A percentile compares a stretch with the other conserved stretches of the same genome.
These are phyloP conservation scores for Agaricus sinodeliciosus DNA, from an alignment of 768 basidiomycete genomes.

Conservation along the genomic window DNA sequence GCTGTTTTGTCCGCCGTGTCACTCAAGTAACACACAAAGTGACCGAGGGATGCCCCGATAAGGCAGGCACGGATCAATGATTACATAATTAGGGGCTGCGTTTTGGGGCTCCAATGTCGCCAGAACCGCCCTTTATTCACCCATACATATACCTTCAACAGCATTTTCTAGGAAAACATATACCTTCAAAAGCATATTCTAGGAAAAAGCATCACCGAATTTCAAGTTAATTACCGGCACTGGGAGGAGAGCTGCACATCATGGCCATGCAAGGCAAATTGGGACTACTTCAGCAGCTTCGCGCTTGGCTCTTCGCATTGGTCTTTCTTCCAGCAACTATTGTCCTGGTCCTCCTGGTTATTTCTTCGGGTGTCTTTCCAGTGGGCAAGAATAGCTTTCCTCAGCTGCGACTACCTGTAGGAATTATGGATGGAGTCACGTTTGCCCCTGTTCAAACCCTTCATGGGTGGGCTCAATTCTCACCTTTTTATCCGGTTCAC, in stretches of 20 bases:
- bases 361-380: neutral
- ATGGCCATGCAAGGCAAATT: neutral
- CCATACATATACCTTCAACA: too few relatives aligned
- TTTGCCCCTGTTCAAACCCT: neutral
- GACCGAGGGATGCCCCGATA: too few relatives aligned
- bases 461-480: constrained; percentile 51
- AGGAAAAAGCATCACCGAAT: too few relatives aligned
- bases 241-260: neutral
- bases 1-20: too few relatives aligned
- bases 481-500: constrained; percentile 48
- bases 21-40: too few relatives aligned
- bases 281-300: neutral
- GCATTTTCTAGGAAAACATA: too few relatives aligned
- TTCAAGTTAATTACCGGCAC: too few relatives aligned
- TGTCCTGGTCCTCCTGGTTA: neutral
- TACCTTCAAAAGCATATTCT: too few relatives aligned
- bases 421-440: neutral
- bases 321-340: neutral
- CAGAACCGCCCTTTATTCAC: too few relatives aligned
- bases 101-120: too few relatives aligned
- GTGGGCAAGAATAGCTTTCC: neutral
- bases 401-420: neutral
- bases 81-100: too few relatives aligned
- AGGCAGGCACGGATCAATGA: too few relatives aligned
- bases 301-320: neutral